These are phyloP conservation scores for Pilaira anomala DNA, from an alignment of 192 early-diverging fungal genomes.

Conservation along the genomic window DNA sequence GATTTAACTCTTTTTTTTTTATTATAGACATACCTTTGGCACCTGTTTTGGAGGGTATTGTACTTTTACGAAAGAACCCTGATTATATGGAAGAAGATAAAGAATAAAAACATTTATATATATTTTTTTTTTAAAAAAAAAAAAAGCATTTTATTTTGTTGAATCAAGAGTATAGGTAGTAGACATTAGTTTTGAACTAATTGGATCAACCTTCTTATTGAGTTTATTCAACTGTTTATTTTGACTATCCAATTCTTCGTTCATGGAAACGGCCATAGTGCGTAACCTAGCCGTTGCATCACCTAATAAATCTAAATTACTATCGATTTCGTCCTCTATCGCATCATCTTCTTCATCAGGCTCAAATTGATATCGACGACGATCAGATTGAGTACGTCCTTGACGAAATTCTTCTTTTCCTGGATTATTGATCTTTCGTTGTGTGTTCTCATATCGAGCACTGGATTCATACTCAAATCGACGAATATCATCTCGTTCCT, in stretches of 20 bases:
- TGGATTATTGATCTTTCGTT: constrained; percentile 31
- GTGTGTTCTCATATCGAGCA: constrained; percentile 48
- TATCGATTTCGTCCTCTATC: constrained; percentile 66
- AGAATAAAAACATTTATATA: constrained; percentile 20
- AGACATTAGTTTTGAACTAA: constrained; percentile 27
- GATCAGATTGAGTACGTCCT: constrained; percentile 42
- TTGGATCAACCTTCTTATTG: constrained; percentile 47
- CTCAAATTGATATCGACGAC: constrained; percentile 63
- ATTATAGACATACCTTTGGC: constrained; percentile 66
- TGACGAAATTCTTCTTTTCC: constrained; percentile 44
- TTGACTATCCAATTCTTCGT: constrained; percentile 58
- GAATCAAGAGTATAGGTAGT: constrained; percentile 28
- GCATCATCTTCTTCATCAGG: constrained; percentile 64
- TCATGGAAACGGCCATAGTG: constrained; percentile 56
- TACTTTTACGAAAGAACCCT: constrained; percentile 92
- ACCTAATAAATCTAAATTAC: constrained; percentile 59
- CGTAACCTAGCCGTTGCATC: constrained; percentile 50
- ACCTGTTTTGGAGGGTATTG: constrained; percentile 91
- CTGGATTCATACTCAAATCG: constrained; percentile 51
- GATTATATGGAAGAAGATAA: constrained; percentile 73
- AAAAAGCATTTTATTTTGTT: constrained; percentile 18
- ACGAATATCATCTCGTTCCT: constrained; percentile 50
- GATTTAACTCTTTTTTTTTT: background rate
- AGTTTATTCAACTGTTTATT: constrained; percentile 54
- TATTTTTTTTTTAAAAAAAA: background rate